Evolutionary conservation across 352 stramenopile species (phyloP), one percentile per base, ranked within the genome.

Genomic region (Globisporangium abappressorium): DNA sequence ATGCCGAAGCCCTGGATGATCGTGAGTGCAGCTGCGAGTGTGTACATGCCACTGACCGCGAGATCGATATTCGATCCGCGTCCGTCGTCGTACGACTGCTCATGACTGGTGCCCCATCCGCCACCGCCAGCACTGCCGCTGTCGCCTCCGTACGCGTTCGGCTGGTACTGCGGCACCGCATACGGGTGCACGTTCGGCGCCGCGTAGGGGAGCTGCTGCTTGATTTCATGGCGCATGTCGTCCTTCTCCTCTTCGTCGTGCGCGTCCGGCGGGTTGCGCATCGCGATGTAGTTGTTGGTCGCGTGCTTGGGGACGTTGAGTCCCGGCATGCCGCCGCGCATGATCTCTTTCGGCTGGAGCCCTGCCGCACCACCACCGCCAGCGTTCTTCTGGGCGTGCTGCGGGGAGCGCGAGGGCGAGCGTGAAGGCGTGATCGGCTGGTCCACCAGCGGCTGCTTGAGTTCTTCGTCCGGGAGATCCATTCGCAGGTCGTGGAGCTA

Each of bases 1-100:
- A 95, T 95, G 57, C 82, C 84, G 36, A 95, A 95, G 34, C 85
- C 87, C 66, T 95, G 82, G 56, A 95, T 82, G 59, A 95, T 78
- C 6, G 87, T 95, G 62, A 95, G 75, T 36, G 84, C 84, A 0
- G 87, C 86, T 5, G 87, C 84, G 38, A 95, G 74, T 41, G 87
- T 95, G 81, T 95, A 95, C 82, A 95, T 87, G 57, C 87, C 87
- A 56, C 85, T 93, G 49, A 95, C 90, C 26, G 90, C 77, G 22
- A 95, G 85, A 68, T 95, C 87, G 68, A 95, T 85, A 22, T 73
- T 87, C 57, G 79, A 77, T 58, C 74, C 75, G 49, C 78, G 73
- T 56, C 59, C 75, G 46, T 79, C 79, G 49, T 88, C 80, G 26
- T 80, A 78, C 47, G 67, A 51, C 18, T 78, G 71, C 20, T 87